Base-by-base conservation (phyloP, 140 eudicot genomes). In the Anethum foeniculum region DNA sequence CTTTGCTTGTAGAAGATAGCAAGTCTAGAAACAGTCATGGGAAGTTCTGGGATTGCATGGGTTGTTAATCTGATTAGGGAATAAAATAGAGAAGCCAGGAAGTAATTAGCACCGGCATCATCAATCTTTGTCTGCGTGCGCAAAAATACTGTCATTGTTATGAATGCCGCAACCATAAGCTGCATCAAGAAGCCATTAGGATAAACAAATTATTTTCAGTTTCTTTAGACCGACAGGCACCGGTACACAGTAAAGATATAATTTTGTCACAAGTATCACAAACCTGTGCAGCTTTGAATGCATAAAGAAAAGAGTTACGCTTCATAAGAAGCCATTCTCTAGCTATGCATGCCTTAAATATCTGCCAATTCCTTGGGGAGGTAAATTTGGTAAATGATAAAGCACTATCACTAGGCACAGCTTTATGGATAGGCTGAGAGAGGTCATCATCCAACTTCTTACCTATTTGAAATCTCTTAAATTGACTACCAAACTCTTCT, bases 241-340 rank as follows among this genome's bases (percentile, higher is more conserved):
- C 21, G 7, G 27, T 1, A 6, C 32, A 41, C 34, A 19, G 19
- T 12, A 73, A 23, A 21, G 6, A 39, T 19, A 11, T n/a, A 73
- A n/a, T 10, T 7, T 21, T 18, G 2, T 23, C 19, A 43, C 18
- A 73, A 73, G 21, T 43, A 23, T 75, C 36, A 46, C 32, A 67
- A 9, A 75, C 78, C 78, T 75, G 78, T 47, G 23, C 62, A 27
- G 78, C 32, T 75, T 93, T 93, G 81, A 90, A 91, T 69, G 90
- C 83, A 76, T 83, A 89, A 12, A 90, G 58, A 62, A 89, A 89
- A 3, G 88, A 85, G 74, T 86, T 91, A 38, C 97, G 85, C 76
- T 89, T 93, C 94, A 93, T 89, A 69, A 93, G 80, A 1, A 93
- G 86, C 89, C 86, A 82, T 76, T 93, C 97, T 73, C 94, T 83